Percentiles rank a stretch among this genome's conserved stretches.
These are phyloP conservation scores for Collariella sp. DNA, from an alignment of 495 filamentous ascomycete species.

Conservation along the genomic window DNA sequence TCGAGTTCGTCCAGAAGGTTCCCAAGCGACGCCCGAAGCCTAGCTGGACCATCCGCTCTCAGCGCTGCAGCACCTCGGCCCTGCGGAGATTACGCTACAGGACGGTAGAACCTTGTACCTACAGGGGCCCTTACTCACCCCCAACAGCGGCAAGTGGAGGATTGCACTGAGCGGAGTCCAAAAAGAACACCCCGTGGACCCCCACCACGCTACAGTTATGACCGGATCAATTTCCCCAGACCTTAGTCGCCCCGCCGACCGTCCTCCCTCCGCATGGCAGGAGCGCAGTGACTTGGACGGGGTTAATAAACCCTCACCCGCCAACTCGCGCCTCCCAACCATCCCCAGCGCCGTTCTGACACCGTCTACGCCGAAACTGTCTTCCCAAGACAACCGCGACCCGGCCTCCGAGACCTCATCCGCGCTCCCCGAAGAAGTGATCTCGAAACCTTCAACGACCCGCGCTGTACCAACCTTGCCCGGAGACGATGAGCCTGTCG, in stretches of 20 bases:
- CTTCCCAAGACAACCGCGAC: constrained; percentile 2
- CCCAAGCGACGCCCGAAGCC: no score
- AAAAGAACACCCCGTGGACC: constrained; percentile 18
- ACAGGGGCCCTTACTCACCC: background rate
- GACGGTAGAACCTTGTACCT: background rate
- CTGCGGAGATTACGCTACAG: background rate
- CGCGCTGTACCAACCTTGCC: background rate
- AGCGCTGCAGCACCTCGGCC: no score
- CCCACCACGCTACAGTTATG: constrained; percentile 16
- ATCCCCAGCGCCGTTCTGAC: constrained; percentile 17
- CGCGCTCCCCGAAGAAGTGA: constrained; percentile 12
- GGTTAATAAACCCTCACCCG: constrained; percentile 17
- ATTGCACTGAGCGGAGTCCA: constrained; percentile 7
- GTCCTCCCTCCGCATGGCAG: constrained; percentile 7
- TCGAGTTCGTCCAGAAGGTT: background rate
- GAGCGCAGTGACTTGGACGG: constrained; percentile 12
- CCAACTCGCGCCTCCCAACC: constrained; percentile 16
- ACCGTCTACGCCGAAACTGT: constrained; percentile 5
- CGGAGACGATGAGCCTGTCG: constrained; percentile 4
- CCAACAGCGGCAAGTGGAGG: constrained; percentile 3
- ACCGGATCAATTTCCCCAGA: constrained; percentile 33
- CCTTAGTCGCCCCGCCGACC: constrained; percentile 21
- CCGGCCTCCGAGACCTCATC: background rate
- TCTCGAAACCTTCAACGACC: background rate
- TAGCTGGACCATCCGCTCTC: no score